Conservation (phyloP, 2,329 filamentous ascomycete genomes). For the Cordyceps sp. region DNA sequence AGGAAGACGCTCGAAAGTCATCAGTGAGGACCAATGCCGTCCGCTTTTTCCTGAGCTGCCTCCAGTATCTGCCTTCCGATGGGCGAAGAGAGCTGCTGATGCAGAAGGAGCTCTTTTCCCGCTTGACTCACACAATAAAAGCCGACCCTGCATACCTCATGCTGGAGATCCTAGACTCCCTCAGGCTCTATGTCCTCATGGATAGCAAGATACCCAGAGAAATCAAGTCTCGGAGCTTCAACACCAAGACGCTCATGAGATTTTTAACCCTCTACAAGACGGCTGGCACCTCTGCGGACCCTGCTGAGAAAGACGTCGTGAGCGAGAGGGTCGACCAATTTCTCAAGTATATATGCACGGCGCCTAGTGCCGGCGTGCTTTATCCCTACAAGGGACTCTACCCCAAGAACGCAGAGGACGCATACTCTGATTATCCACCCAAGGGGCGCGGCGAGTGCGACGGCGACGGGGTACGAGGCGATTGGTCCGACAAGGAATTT, state of each 20-base stretch:
- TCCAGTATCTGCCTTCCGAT: conserved; percentile 62
- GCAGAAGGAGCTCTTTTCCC: conserved; percentile 66
- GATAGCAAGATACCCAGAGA: conserved; percentile 59
- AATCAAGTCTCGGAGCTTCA: conserved; percentile 61
- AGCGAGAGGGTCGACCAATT: conserved; percentile 59
- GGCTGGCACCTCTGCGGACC: conserved; percentile 24
- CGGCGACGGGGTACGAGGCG: conserved; percentile 46
- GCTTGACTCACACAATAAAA: conserved; percentile 62
- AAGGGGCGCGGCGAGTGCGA: conserved; percentile 15
- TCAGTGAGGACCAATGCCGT: conserved; percentile 73
- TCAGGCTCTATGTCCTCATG: conserved; percentile 56
- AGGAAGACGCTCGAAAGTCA: conserved; percentile 52
- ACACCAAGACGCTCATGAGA: conserved; percentile 53
- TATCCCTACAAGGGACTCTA: conserved; percentile 73
- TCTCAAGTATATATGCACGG: conserved; percentile 59
- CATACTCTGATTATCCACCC: conserved; percentile 8
- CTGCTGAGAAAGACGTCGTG: conserved; percentile 32
- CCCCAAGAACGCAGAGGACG: conserved; percentile 48
- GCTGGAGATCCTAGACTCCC: conserved; percentile 52
- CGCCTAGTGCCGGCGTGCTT: conserved; percentile 54
- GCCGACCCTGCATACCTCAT: conserved; percentile 65
- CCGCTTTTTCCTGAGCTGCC: conserved; percentile 60
- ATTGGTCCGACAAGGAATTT: conserved; percentile 47
- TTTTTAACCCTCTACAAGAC: conserved; percentile 58
- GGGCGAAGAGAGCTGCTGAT: conserved; percentile 68